These are phyloP conservation scores for Diaporthe aspalathi DNA, from an alignment of 2,329 filamentous ascomycete species.

Conservation along the genomic window DNA sequence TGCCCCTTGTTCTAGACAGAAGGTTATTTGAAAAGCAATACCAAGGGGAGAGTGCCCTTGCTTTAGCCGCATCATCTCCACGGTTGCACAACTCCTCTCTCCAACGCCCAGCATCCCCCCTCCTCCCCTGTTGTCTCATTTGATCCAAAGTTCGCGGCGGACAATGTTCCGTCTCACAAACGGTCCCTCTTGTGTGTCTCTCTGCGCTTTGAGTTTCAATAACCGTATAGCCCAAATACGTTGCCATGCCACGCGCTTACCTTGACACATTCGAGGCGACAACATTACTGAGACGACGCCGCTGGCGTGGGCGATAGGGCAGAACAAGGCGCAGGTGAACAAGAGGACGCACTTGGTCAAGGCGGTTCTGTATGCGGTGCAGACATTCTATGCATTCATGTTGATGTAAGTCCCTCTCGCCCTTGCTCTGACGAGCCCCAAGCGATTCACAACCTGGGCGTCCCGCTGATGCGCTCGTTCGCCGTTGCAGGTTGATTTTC, in stretches of 20 bases:
- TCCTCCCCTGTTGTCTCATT: neutral
- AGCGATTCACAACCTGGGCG: too few relatives aligned
- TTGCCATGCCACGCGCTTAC: constrained; percentile 40
- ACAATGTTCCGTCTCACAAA: constrained; percentile 24
- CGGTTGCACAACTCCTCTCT: neutral
- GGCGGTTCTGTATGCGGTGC: constrained; percentile 85
- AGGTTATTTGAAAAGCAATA: neutral
- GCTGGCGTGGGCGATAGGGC: constrained; percentile 75
- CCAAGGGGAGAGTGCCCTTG: neutral
- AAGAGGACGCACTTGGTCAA: constrained; percentile 82
- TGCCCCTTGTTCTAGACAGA: constrained; percentile 34
- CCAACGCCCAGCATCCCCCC: neutral
- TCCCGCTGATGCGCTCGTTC: neutral
- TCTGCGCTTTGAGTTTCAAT: constrained; percentile 25
- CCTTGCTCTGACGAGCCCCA: neutral
- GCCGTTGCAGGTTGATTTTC: constrained; percentile 81
- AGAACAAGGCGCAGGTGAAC: constrained; percentile 70
- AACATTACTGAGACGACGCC: constrained; percentile 71
- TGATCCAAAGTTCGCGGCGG: constrained; percentile 5
- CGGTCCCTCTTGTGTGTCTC: constrained; percentile 15
- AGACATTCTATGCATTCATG: constrained; percentile 99
- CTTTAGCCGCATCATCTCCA: neutral
- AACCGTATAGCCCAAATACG: neutral
- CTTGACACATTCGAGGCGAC: constrained; percentile 44
- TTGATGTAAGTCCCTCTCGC: constrained; percentile 83